These are phyloP conservation scores for Phyllostachys edulis DNA, from an alignment of 176 grass and related monocot species.

Conservation along the genomic window DNA sequence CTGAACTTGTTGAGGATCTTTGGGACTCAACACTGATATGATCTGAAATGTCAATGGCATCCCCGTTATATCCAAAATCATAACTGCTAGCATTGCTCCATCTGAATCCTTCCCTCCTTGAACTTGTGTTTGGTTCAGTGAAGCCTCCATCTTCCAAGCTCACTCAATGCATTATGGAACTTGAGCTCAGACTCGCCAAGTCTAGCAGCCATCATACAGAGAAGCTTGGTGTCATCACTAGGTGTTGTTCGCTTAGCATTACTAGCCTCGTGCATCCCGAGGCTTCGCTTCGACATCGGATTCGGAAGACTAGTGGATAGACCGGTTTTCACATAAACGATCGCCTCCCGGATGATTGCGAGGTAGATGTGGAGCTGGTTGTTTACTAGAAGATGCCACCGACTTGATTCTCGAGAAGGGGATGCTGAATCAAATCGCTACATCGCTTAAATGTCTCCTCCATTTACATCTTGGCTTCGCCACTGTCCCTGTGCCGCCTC, in stretches of 20 bases:
- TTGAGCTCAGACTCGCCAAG: constrained; percentile 72
- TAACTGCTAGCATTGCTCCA: constrained; percentile 96
- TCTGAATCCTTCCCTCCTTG: constrained; percentile 85
- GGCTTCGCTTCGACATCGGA: constrained; percentile 77
- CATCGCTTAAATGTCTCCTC: too few relatives aligned
- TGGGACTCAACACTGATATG: constrained; percentile 66
- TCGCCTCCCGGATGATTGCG: constrained; percentile 65
- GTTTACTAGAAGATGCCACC: constrained; percentile 75
- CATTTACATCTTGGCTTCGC: too few relatives aligned
- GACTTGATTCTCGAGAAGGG: constrained; percentile 76
- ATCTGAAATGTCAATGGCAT: constrained; percentile 76
- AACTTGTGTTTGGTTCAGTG: constrained; percentile 63
- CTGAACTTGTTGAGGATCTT: constrained; percentile 49
- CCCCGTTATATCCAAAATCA: constrained; percentile 83
- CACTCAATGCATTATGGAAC: constrained; percentile 66
- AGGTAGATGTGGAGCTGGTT: constrained; percentile 45
- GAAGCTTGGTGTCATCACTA: constrained; percentile 64
- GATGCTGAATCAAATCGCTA: too few relatives aligned
- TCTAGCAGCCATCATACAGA: constrained; percentile 51
- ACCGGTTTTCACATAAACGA: constrained; percentile 97
- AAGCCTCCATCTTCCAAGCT: constrained; percentile 80
- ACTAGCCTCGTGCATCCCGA: constrained; percentile 58
- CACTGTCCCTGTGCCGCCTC: too few relatives aligned
- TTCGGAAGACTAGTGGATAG: constrained; percentile 86
- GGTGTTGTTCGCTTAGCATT: constrained; percentile 56